Base-by-base conservation (phyloP, 345 rosid species). In the Euphorbia pulcherrima region DNA sequence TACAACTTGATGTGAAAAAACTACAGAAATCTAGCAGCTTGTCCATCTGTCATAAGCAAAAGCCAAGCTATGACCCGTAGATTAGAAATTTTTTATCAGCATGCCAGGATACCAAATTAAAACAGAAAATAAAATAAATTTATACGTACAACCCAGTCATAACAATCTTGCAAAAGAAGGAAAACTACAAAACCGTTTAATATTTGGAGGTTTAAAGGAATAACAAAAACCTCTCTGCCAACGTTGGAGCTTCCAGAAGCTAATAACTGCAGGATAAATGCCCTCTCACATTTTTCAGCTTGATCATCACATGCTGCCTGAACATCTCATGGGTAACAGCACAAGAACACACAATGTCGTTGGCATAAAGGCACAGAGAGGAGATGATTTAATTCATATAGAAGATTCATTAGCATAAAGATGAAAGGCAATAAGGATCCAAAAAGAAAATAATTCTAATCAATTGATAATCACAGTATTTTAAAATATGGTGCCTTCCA, bases 231-330 rank as follows among this genome's bases (percentile, higher is more conserved):
- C 97, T 94, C 96, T 76, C 80, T 83, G 75, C 68, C 69, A 48
- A 61, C 76, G 77, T 70, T 68, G 73, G 82, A 72, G 69, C 72
- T 70, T 65, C 74, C 78, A 78, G 79, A 86, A 33, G 81, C 82
- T 67, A 94, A 82, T 59, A 94, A 81, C 77, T 87, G 93, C 65
- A 92, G 82, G 60, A 92, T 59, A 76, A 92, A 94, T n/a, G 86
- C 93, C 79, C 89, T 83, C 83, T 94, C 99, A 44, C 70, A 77
- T 41, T 83, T 88, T 68, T 87, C 97, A 58, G 84, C 80, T 64
- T 76, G 83, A 20, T 88, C 97, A 74, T 91, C 81, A 70, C 81
- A 88, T 69, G 95, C 91, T 69, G 79, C 86, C 99, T 91, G 80
- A 82, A 68, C 61, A 76, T 50, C 27, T 61, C 68, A 62, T 37